Evolutionary conservation across 306 rosid genomes (phyloP), one percentile per base, ranked within the genome.

Genomic region (Acacia crassicarpa): DNA sequence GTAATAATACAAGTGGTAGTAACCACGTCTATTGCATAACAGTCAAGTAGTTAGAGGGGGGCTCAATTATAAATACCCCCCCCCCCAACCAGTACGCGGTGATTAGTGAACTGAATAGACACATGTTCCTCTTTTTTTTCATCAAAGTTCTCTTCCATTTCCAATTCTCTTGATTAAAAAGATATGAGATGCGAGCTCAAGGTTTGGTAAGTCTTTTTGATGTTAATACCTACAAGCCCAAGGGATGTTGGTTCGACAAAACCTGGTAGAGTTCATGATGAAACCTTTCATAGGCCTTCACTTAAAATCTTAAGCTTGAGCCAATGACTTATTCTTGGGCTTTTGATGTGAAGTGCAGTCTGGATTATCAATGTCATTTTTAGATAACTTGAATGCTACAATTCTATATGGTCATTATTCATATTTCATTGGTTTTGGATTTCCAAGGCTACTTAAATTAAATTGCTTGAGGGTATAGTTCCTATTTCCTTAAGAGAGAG

Each of bases 301-400:
- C 41, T 27, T 6, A 5, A 30, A 20, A 30, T 27, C 41, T 25
- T 25, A 62, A 27, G 20, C 40, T 30, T 40, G 72, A 67, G 30
- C 32, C 41, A 27, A 35, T 38, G 49, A 67, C 20, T 35, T 38
- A 35, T 67, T 15, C 72, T 62, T 70, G 67, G 40, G 72, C 61
- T 69, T 79, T 54, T 59, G 63, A 19, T 68, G 71, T 72, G 27
- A 62, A 30, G 3, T 32, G 43, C 4, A 65, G 38, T 69, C 11
- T 65, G 76, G 33, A 23, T 61, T 76, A 45, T 58, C 45, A 59
- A 61, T 59, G 10, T 25, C 14, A 69, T 70, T 51, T 54, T 53
- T 51, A 71, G 65, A 38, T 63, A 80, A 54, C 69, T 79, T 65
- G 11, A 27, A 19, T 30, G 67, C 76, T 63, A 38, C 22, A 67